Evolutionary conservation across 1,284 basidiomycete genomes (phyloP).

Genomic region (Ceratobasidium papillatum): DNA sequence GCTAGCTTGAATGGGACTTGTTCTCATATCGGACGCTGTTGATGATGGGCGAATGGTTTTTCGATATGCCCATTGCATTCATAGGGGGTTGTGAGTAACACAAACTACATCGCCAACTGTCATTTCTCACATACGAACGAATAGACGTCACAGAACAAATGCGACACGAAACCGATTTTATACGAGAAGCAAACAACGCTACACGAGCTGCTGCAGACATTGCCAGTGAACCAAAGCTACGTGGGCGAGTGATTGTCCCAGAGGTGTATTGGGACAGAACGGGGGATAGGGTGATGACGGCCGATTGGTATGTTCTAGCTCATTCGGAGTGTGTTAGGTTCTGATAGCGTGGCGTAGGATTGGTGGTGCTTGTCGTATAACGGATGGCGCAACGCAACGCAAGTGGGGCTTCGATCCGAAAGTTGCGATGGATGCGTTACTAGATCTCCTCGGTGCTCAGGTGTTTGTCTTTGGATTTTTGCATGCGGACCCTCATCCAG

Average conservation of each 20-base stretch:
- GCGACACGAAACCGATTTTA: constrained; percentile 58
- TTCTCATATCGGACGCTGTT: constrained; percentile 47
- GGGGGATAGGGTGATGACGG: constrained; percentile 57
- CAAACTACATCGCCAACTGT: not conserved
- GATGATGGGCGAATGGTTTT: constrained; percentile 49
- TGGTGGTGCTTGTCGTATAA: constrained; percentile 48
- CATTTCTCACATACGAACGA: too few species aligned
- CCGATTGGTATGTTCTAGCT: constrained; percentile 52
- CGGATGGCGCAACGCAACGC: constrained; percentile 53
- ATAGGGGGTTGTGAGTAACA: constrained; percentile 47
- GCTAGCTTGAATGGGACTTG: constrained; percentile 58
- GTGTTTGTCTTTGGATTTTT: constrained; percentile 60
- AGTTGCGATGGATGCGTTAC: constrained; percentile 53
- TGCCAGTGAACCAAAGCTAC: constrained; percentile 51
- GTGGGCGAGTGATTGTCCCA: constrained; percentile 56
- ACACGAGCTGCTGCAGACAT: constrained; percentile 47
- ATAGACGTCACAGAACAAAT: constrained; percentile 57
- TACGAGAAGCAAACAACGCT: constrained; percentile 53
- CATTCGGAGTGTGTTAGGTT: constrained; percentile 50
- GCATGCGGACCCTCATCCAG: constrained; percentile 43
- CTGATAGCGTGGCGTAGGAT: constrained; percentile 21
- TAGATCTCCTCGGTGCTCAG: constrained; percentile 53
- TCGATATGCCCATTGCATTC: constrained; percentile 51
- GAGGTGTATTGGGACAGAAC: constrained; percentile 55
- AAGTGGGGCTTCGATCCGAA: constrained; percentile 53